These are phyloP conservation scores for Triticum monococcum DNA, from an alignment of 176 grass and related monocot genomes.

Conservation along the genomic window DNA sequence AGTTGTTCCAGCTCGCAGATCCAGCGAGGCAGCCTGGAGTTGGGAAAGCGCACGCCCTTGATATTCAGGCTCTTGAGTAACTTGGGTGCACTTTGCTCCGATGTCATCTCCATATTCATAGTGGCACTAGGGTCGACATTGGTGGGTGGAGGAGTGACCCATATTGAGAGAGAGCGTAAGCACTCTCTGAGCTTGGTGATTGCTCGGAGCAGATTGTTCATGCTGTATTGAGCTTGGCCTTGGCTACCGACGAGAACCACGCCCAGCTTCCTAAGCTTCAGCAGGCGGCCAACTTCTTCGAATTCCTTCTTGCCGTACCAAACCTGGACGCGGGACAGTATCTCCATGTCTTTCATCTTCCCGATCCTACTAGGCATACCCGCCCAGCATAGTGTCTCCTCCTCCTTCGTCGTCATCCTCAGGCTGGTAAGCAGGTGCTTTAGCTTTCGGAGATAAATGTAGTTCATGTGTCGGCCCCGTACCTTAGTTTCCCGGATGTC, in stretches of 20 bases:
- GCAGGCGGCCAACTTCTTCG: background rate
- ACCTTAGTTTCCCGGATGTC: background rate
- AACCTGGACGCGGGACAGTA: background rate
- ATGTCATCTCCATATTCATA: background rate
- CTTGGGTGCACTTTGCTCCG: background rate
- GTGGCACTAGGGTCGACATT: background rate
- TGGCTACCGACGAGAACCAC: background rate
- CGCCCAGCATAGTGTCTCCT: too few species aligned
- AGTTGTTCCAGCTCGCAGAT: background rate
- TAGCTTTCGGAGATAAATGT: background rate
- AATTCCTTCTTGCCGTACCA: background rate
- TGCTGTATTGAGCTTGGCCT: background rate
- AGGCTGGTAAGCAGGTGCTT: conserved; percentile 2
- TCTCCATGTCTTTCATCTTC: background rate
- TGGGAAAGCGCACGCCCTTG: background rate
- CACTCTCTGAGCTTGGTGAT: background rate
- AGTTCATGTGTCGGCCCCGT: background rate
- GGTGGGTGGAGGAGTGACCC: background rate
- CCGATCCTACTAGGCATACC: background rate
- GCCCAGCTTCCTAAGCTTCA: background rate
- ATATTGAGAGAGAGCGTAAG: conserved; percentile 4
- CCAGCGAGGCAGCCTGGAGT: background rate
- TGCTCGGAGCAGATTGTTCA: background rate
- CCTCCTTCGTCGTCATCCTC: too few species aligned
- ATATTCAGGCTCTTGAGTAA: background rate